Base-by-base conservation (phyloP, 129 eudicot species). In the Artemisia tridentata region DNA sequence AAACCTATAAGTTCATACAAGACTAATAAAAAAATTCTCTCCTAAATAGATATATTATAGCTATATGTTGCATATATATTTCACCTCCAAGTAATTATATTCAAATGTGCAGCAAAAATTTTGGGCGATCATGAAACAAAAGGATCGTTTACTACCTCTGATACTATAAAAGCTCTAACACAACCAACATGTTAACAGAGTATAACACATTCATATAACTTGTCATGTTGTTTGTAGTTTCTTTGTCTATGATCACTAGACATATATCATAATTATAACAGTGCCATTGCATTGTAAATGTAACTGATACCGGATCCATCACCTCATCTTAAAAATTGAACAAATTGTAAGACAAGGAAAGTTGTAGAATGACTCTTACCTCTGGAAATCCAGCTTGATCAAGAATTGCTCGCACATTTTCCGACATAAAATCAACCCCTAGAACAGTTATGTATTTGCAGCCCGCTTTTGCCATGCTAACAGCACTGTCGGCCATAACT, bases 401-500 rank as follows among this genome's bases (percentile, higher is more conserved):
- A 51, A 95, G 97, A 72, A 95, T 90, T 10, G 99, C 99, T 7
- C 99, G 91, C 15, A 95, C 97, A 78, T 95, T 95, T 80, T 95
- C 99, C 3, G 97, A 87, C 99, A 95, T 90, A 62, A 95, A 90
- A 81, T 90, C 97, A 9, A 95, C 99, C 71, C 99, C 99, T 54
- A 95, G 78, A 63, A 95, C 99, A 71, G 97, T 73, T 53, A 95
- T 82, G 69, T 67, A 90, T 56, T 82, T 73, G 78, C 99, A 95
- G 27, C 99, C 99, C 68, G 82, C 96, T 84, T 90, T 76, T 34
- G 97, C 99, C 99, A 95, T 95, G 62, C 78, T 87, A 38, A 95
- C 99, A 73, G 99, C 99, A 19, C 84, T 80, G 69, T 95, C 99
- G 16, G 99, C 99, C 99, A 95, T 95, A 52, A 95, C 91, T 81